phyloP scores from a whole-genome alignment of 805 yeast species.

The Wickerhamomyces sydowiorum region DNA sequence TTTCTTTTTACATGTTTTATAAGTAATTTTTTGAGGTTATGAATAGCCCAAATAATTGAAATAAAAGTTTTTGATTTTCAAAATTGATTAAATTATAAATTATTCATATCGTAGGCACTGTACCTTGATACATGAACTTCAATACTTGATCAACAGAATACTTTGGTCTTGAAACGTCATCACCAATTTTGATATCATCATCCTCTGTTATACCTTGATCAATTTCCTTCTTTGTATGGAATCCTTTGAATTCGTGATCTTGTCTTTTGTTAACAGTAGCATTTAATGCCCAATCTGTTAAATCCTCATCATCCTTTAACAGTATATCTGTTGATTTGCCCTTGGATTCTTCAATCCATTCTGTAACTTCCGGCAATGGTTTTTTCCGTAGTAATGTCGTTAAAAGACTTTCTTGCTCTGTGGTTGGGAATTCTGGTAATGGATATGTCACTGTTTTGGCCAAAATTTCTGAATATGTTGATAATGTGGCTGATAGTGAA shows the following conservation, averaged over 20 bases:
- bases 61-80: background rate
- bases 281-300: slow-evolving; percentile 63
- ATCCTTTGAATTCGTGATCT: slow-evolving; percentile 58
- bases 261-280: slow-evolving; percentile 47
- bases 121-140: slow-evolving; percentile 42
- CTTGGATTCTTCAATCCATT: slow-evolving; percentile 61
- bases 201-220: slow-evolving; percentile 16
- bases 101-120: slow-evolving; percentile 9
- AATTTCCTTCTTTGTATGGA: slow-evolving; percentile 45
- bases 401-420: slow-evolving; percentile 74
- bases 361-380: slow-evolving; percentile 83
- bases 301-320: slow-evolving; percentile 48
- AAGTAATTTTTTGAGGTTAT: no score
- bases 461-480: slow-evolving; percentile 52
- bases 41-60: no score
- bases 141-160: slow-evolving; percentile 33
- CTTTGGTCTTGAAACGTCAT: slow-evolving; percentile 12
- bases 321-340: slow-evolving; percentile 19
- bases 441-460: slow-evolving; percentile 77
- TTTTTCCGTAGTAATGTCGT: slow-evolving; percentile 85
- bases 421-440: slow-evolving; percentile 75
- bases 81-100: background rate
- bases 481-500: slow-evolving; percentile 67
- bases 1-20: no score
- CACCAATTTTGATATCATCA: slow-evolving; percentile 6